Conservation (phyloP, 2,329 filamentous ascomycete species). For the Rugonectria rugulosa region DNA sequence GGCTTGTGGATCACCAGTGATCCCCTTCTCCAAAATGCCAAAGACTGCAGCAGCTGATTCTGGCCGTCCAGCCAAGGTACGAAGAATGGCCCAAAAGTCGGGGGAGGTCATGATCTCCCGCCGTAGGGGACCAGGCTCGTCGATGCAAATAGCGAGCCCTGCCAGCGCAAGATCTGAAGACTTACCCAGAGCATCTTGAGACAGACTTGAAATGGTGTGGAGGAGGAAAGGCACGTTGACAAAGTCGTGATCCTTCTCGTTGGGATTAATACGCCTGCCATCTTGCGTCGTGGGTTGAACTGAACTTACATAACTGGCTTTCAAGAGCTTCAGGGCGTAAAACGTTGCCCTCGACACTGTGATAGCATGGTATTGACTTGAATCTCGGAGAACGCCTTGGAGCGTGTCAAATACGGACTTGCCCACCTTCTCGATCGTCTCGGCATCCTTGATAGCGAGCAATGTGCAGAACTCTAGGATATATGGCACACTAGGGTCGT, state of each 20-base stretch:
- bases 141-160: slow-evolving; percentile 82
- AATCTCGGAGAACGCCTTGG: slow-evolving; percentile 83
- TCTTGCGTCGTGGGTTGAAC: background rate
- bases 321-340: slow-evolving; percentile 83
- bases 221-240: slow-evolving; percentile 90
- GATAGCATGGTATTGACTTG: slow-evolving; percentile 80
- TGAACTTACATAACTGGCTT: slow-evolving; percentile 79
- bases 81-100: slow-evolving; percentile 94
- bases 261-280: slow-evolving; percentile 28
- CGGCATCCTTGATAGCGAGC: slow-evolving; percentile 76
- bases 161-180: slow-evolving; percentile 79
- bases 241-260: slow-evolving; percentile 79
- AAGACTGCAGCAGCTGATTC: slow-evolving; percentile 83
- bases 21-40: slow-evolving; percentile 81
- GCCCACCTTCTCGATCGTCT: slow-evolving; percentile 76
- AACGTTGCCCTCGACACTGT: slow-evolving; percentile 84
- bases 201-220: slow-evolving; percentile 88
- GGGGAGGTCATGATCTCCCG: slow-evolving; percentile 96
- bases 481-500: slow-evolving; percentile 88
- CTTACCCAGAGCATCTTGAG: slow-evolving; percentile 77
- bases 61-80: slow-evolving; percentile 72
- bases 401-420: slow-evolving; percentile 81
- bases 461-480: slow-evolving; percentile 91
- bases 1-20: slow-evolving; percentile 76
- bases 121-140: slow-evolving; percentile 76